Conservation (phyloP, 2,329 filamentous ascomycete species). For the Paecilomyces formosus region DNA sequence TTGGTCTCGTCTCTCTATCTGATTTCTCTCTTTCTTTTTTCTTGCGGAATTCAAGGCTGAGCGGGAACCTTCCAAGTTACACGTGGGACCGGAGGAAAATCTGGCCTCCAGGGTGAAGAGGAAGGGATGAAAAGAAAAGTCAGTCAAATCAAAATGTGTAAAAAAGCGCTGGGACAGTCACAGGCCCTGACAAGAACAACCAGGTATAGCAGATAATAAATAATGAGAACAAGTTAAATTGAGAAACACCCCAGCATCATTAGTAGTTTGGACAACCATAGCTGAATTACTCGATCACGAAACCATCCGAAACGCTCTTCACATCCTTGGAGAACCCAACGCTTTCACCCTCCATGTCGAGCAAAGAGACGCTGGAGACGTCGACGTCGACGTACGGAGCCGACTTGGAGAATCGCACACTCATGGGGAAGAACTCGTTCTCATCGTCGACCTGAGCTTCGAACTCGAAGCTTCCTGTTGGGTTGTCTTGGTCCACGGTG, state of each 20-base stretch:
- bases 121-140: neutral
- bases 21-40: neutral
- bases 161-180: neutral
- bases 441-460: conserved; percentile 84
- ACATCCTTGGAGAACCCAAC: conserved; percentile 39
- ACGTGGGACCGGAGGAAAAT: neutral
- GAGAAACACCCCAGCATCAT: neutral
- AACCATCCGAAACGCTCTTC: conserved; percentile 37
- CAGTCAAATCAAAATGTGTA: neutral
- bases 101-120: neutral
- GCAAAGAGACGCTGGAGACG: conserved; percentile 47
- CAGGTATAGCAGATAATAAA: neutral
- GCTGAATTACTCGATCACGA: conserved; percentile 34
- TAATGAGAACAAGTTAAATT: neutral
- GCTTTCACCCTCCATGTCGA: conserved; percentile 39
- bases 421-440: conserved; percentile 97
- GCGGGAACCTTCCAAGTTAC: neutral
- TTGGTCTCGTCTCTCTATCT: neutral
- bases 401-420: conserved; percentile 76
- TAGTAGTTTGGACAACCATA: neutral
- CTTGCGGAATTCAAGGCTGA: neutral
- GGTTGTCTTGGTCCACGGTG: conserved; percentile 71
- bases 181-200: neutral
- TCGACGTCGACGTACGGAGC: conserved; percentile 87
- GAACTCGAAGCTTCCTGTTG: conserved; percentile 87